A percentile compares a stretch with the other conserved stretches of the same genome.
Conservation (phyloP, 2,329 filamentous ascomycete genomes). For the Fusarium oxysporum region DNA sequence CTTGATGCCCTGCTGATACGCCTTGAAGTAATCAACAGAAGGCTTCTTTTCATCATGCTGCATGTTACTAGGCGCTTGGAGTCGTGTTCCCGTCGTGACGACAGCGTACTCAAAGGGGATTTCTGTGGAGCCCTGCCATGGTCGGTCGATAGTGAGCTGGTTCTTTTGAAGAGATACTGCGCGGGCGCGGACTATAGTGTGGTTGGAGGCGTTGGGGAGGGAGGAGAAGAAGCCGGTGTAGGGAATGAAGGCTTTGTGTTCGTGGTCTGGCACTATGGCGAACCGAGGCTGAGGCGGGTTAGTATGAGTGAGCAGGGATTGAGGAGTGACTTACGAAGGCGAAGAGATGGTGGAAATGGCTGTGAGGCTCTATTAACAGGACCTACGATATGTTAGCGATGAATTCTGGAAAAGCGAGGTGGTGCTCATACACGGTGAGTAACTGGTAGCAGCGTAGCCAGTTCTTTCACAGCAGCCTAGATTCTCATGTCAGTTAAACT, state of each 20-base stretch:
- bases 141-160: slow-evolving; percentile 35
- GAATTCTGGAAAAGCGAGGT: fast-evolving
- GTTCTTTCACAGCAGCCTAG: slow-evolving; percentile 42
- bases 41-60: slow-evolving; percentile 36
- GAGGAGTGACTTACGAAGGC: slow-evolving; percentile 48
- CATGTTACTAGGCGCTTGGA: slow-evolving; percentile 42
- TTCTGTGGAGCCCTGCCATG: slow-evolving; percentile 41
- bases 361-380: slow-evolving; percentile 62
- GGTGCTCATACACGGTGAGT: slow-evolving; percentile 34
- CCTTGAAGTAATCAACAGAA: slow-evolving; percentile 40
- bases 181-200: slow-evolving; percentile 36
- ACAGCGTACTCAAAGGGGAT: slow-evolving; percentile 42
- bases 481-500: neutral
- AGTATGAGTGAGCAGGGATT: neutral
- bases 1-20: slow-evolving; percentile 37
- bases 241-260: slow-evolving; percentile 62
- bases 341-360: slow-evolving; percentile 64
- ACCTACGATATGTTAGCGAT: slow-evolving; percentile 44
- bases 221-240: slow-evolving; percentile 49
- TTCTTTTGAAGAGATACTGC: slow-evolving; percentile 32
- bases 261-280: slow-evolving; percentile 56
- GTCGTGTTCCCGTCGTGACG: slow-evolving; percentile 38
- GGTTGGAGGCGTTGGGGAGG: slow-evolving; percentile 30
- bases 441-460: slow-evolving; percentile 33
- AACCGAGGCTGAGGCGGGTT: slow-evolving; percentile 53